Percentiles rank a stretch among this genome's conserved stretches.
Evolutionary conservation across 352 stramenopile species (phyloP).

Genomic region (Pythium rhizo-oryzae): DNA sequence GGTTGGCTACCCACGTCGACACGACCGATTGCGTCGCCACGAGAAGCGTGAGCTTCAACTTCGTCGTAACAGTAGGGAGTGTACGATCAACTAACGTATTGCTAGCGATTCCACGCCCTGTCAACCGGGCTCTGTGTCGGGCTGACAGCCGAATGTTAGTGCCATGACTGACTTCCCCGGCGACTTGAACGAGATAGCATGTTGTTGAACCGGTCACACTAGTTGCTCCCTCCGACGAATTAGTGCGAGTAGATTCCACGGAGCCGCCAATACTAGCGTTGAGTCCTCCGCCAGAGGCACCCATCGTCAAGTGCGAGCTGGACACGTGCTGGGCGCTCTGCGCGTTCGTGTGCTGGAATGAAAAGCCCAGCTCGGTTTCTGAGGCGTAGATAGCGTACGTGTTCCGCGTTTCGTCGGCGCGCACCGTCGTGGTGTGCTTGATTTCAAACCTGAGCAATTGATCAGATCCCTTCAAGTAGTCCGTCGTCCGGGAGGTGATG

Average conservation of each 20-base stretch:
- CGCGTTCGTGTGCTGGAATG: neutral
- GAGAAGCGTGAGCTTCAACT: neutral
- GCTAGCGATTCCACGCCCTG: neutral
- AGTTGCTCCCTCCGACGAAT: neutral
- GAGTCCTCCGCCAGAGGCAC: neutral
- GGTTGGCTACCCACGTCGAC: neutral
- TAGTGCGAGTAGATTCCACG: neutral
- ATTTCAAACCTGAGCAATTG: neutral
- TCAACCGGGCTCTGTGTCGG: neutral
- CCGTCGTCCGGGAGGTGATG: neutral
- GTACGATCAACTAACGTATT: neutral
- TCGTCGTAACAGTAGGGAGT: too few relatives aligned
- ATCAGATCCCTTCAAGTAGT: neutral
- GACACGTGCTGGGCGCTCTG: neutral
- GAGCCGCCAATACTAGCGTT: neutral
- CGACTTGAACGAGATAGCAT: neutral
- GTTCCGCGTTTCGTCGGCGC: neutral
- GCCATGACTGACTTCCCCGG: neutral
- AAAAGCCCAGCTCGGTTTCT: neutral
- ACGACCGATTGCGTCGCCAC: neutral
- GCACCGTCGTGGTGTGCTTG: neutral
- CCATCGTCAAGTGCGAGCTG: neutral
- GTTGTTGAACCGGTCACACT: neutral
- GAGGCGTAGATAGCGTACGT: neutral
- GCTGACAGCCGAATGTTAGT: neutral